These are phyloP conservation scores for Gymnopus androsaceus DNA, from an alignment of 1,284 basidiomycete species.

Conservation along the genomic window DNA sequence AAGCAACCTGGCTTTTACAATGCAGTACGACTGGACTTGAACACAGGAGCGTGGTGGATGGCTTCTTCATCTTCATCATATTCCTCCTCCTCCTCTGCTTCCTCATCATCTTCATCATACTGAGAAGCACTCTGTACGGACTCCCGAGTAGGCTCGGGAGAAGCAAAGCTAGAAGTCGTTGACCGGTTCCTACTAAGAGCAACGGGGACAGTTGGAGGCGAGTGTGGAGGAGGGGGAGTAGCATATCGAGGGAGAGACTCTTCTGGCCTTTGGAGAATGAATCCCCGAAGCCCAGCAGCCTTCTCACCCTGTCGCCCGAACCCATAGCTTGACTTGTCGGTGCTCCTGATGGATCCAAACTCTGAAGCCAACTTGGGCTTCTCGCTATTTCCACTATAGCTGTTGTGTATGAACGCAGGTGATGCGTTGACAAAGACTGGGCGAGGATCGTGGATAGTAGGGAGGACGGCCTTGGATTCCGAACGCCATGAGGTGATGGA, in stretches of 20 bases:
- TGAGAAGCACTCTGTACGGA: constrained; percentile 19
- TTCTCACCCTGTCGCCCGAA: constrained; percentile 80
- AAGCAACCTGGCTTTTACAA: constrained; percentile 14
- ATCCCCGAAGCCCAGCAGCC: constrained; percentile 59
- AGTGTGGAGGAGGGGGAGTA: constrained; percentile 15
- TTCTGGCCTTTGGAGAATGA: constrained; percentile 50
- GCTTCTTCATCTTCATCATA: too few relatives aligned
- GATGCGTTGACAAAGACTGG: constrained; percentile 44
- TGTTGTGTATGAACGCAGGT: too few relatives aligned
- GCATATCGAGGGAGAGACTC: constrained; percentile 62
- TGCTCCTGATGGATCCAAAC: constrained; percentile 20
- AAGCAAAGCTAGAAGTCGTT: constrained; percentile 30
- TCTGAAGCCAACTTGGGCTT: constrained; percentile 24
- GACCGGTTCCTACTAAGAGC: constrained; percentile 21
- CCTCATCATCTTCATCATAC: constrained; percentile 13
- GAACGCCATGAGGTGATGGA: constrained; percentile 66
- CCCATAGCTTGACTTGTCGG: constrained; percentile 56
- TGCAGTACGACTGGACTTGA: constrained; percentile 31
- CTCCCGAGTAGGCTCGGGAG: constrained; percentile 18
- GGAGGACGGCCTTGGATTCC: constrained; percentile 59
- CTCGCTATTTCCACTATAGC: constrained; percentile 29
- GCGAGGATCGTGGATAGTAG: constrained; percentile 39
- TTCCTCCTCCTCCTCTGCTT: constrained; percentile 9
- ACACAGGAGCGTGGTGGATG: constrained; percentile 20
- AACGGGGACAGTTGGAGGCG: constrained; percentile 2